Evolutionary conservation across 2,329 filamentous ascomycete genomes (phyloP), one percentile per base, ranked within the genome.

Genomic region (Fusarium metavorans): DNA sequence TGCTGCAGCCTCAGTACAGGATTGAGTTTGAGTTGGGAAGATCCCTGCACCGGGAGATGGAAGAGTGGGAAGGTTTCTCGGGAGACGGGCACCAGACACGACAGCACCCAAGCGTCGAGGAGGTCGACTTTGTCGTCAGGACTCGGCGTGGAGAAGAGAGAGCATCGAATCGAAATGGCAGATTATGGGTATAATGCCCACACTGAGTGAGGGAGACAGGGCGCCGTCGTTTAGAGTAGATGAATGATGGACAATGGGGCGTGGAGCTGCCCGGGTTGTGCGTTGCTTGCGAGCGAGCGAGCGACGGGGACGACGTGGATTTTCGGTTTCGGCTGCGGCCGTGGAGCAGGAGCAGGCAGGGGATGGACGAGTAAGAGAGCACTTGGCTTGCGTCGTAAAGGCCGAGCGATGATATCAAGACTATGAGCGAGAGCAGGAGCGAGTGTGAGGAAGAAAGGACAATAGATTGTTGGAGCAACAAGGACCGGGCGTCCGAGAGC

Each of bases 161-260:
- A 67, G 69, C 76, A 78, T 78, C 67, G 61, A 77, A 62, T 59
- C 54, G 71, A 70, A 32, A 61, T 66, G 35, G 58, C 66, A 66
- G 52, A 39, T 52, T 25, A 65, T 59, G 62, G 58, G 52, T 52
- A 72, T 70, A 32, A 70, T 41, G 50, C 41, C 72, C 72, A 75
- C 72, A 67, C 62, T 72, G 27, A 52, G 48, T n/a, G 45, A 50
- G 62, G 69, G 64, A 67, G 67, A 71, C 65, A 64, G 66, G 74
- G 64, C 72, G 70, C 73, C 71, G 72, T 66, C 74, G 76, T 79
- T 76, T 79, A 71, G 59, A 66, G 50, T 79, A 76, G 73, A 79
- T 69, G 71, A 71, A 67, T 63, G 66, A 67, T 67, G 71, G 73
- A 23, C 34, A 62, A 66, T 71, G 70, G 68, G 72, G 63, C 77